Evolutionary conservation across 2,329 filamentous ascomycete genomes (phyloP).

Genomic region (Aureobasidium pullulans): DNA sequence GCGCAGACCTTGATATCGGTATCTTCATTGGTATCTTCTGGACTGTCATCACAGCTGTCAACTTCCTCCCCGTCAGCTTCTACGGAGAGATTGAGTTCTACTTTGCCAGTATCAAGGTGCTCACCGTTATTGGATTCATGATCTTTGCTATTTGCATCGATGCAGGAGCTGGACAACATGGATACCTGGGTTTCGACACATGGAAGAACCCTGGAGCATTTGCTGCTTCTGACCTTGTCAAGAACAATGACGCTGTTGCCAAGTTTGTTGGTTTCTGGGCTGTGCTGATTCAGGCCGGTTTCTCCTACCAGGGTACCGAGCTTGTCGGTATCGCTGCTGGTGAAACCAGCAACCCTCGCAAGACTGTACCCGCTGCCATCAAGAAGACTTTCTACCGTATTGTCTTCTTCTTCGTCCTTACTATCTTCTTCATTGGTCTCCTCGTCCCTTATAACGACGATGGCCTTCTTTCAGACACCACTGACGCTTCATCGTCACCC

Average conservation of each 20-base stretch:
- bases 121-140: constrained; percentile 42
- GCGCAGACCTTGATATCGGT: constrained; percentile 34
- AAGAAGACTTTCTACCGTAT: constrained; percentile 32
- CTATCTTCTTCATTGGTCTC: constrained; percentile 30
- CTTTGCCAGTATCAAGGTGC: constrained; percentile 46
- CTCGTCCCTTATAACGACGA: constrained; percentile 29
- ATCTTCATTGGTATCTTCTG: constrained; percentile 30
- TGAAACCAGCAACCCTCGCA: constrained; percentile 45
- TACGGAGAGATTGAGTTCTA: constrained; percentile 51
- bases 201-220: constrained; percentile 36
- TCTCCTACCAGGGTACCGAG: constrained; percentile 51
- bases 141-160: constrained; percentile 36
- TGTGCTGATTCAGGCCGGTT: constrained; percentile 51
- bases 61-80: constrained; percentile 43
- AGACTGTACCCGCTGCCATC: constrained; percentile 33
- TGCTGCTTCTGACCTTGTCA: constrained; percentile 21
- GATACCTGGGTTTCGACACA: constrained; percentile 55
- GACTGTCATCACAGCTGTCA: constrained; percentile 36
- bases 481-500: constrained; percentile 49
- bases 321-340: constrained; percentile 47
- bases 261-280: constrained; percentile 44
- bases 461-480: constrained; percentile 30
- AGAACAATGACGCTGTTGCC: constrained; percentile 23
- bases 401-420: constrained; percentile 30
- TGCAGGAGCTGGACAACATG: constrained; percentile 38